A percentile compares a stretch with the other conserved stretches of the same genome.
Evolutionary conservation across 495 filamentous ascomycete species (phyloP).

Genomic region (Xylaria venustula): DNA sequence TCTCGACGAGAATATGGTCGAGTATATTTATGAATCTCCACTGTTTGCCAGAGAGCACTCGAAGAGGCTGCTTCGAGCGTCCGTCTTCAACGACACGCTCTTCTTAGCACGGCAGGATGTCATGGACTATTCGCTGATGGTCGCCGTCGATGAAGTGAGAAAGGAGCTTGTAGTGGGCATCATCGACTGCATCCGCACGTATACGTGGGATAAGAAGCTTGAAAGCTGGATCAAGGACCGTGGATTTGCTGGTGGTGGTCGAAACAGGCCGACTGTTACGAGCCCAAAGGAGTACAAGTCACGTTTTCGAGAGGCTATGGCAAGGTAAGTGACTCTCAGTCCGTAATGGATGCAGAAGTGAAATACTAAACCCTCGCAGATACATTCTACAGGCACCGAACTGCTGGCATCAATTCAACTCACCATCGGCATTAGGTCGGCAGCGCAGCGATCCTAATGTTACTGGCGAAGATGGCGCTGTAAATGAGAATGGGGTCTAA

Average conservation of each 20-base stretch:
- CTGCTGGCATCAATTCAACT: conserved; percentile 47
- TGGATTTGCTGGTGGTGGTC: conserved; percentile 77
- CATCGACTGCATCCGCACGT: conserved; percentile 97
- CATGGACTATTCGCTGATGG: conserved; percentile 99
- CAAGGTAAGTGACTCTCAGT: conserved; percentile 63
- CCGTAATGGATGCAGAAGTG: background rate
- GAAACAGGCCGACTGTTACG: conserved; percentile 92
- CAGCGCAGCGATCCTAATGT: conserved; percentile 15
- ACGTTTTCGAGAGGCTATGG: conserved; percentile 95
- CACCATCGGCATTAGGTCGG: conserved; percentile 14
- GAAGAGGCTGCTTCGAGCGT: conserved; percentile 82
- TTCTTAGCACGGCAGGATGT: conserved; percentile 91
- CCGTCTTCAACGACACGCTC: conserved; percentile 91
- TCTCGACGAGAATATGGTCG: conserved; percentile 98
- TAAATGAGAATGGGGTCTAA: background rate
- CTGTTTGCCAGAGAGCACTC: conserved; percentile 91
- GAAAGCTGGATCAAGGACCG: conserved; percentile 99
- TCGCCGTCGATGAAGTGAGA: conserved; percentile 85
- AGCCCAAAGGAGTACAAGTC: conserved; percentile 97
- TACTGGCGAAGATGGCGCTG: conserved; percentile 12
- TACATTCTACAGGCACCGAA: conserved; percentile 52
- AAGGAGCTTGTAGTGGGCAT: conserved; percentile 95
- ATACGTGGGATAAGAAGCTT: conserved; percentile 99
- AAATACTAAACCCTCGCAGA: conserved; percentile 21
- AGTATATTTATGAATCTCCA: conserved; percentile 97